Evolutionary conservation across 2,329 filamentous ascomycete genomes (phyloP).

Genomic region (Chaetomium strumarium): DNA sequence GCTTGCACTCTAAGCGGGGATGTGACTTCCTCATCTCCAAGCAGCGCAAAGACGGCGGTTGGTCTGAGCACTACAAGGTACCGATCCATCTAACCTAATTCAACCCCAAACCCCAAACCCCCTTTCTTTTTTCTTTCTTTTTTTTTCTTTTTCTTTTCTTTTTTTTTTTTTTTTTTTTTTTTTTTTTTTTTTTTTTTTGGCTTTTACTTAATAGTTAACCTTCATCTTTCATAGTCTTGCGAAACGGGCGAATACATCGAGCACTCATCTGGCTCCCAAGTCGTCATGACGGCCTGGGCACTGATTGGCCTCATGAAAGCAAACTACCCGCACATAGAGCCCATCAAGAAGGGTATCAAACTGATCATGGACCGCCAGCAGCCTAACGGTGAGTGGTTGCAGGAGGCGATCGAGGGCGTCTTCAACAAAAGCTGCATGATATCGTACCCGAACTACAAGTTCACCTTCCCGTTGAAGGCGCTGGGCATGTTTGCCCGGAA

Average conservation of each 20-base stretch:
- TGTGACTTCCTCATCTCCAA: constrained; percentile 82
- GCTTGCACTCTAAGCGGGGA: constrained; percentile 61
- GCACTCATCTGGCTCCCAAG: constrained; percentile 70
- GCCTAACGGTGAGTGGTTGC: constrained; percentile 85
- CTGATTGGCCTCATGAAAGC: constrained; percentile 77
- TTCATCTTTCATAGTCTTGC: constrained; percentile 50
- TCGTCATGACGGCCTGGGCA: constrained; percentile 94
- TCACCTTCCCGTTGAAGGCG: constrained; percentile 90
- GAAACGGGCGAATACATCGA: constrained; percentile 71
- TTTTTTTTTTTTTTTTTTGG: no score
- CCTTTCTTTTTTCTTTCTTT: not conserved
- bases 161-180: no score
- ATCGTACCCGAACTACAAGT: constrained; percentile 98
- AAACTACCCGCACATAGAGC: constrained; percentile 67
- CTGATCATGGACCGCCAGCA: constrained; percentile 83
- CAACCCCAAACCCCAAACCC: no score
- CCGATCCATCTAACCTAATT: not conserved
- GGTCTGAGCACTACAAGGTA: constrained; percentile 88
- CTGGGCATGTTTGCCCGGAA: constrained; percentile 78
- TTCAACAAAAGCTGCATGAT: constrained; percentile 99
- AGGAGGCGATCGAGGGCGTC: constrained; percentile 94
- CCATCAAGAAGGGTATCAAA: constrained; percentile 66
- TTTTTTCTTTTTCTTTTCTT: no score
- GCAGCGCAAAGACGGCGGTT: constrained; percentile 85
- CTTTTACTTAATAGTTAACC: no score